Evolutionary conservation across 2,329 filamentous ascomycete species (phyloP), one percentile per base, ranked within the genome.

Genomic region (Aspergillus sp.): DNA sequence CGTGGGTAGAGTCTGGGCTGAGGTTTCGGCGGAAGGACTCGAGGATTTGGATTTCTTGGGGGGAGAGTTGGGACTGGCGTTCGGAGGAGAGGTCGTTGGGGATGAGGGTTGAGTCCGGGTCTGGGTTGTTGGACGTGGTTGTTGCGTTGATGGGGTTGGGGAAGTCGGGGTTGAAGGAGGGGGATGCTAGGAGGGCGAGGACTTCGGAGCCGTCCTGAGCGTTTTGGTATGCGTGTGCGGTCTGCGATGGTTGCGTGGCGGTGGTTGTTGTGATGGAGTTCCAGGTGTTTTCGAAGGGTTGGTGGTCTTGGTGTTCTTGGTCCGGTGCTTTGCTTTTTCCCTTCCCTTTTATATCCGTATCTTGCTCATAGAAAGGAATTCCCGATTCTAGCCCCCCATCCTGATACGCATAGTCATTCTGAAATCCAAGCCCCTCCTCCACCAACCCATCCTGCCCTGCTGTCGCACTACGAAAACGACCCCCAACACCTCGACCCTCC

Each of bases 121-220:
- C 20, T 20, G 20, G 20, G 20, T 20, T 20, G 20, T 22, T 22
- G 20, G 20, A 22, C 5, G 20, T 22, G 20, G 20, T 22, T 22
- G 20, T 22, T 22, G 20, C 53, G 13, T 56, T 53, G 7, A 44
- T 38, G 15, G 48, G 41, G 5, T 37, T 17, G 9, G 56, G 55
- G 30, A 62, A 55, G 9, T 61, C 51, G 15, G 56, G 63, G 51
- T 65, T 60, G 45, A 70, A 70, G 23, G 57, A 58, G 15, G 56
- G 32, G 33, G 64, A 55, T 2, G 61, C 51, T 7, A 76, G 64
- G 22, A 76, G 58, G n/a, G 59, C 56, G 7, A 71, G 45, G 4
- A 76, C 71, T 3, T 63, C 73, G 32, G 61, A 53, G 22, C 74
- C 74, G 53, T 76, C 74, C 12, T 64, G 55, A 7, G 45, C 9